Conservation (phyloP, 169 alveolate genomes). For the Eimeria mitis region DNA sequence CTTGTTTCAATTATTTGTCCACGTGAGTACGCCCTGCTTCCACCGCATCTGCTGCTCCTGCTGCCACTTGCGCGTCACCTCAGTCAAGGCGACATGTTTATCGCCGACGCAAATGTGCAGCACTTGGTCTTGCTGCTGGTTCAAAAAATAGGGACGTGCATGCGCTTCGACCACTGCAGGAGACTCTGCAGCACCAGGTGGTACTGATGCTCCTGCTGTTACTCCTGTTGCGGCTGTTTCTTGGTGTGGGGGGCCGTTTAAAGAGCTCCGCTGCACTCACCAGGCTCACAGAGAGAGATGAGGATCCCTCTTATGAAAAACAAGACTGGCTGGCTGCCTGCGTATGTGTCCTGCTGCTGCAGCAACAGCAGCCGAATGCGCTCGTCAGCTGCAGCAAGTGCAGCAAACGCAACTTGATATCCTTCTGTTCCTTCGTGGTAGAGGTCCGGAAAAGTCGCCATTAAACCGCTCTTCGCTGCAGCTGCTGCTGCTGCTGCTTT, state of each 20-base stretch:
- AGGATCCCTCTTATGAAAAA: conserved; percentile 25
- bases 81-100: neutral
- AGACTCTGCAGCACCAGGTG: conserved; percentile 14
- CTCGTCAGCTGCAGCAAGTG: conserved; percentile 56
- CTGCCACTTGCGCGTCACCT: neutral
- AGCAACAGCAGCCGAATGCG: conserved; percentile 47
- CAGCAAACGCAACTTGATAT: conserved; percentile 7
- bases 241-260: neutral
- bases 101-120: neutral
- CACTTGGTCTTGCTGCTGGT: neutral
- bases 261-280: conserved; percentile 21
- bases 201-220: neutral
- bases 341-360: conserved; percentile 68
- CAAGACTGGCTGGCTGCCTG: conserved; percentile 68
- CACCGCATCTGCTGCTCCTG: conserved; percentile 28
- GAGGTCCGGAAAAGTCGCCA: conserved; percentile 24
- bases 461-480: conserved; percentile 37
- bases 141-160: neutral
- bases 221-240: neutral
- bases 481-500: conserved; percentile 48
- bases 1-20: neutral
- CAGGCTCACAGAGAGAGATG: conserved; percentile 31
- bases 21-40: too few relatives aligned
- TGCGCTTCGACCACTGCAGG: neutral
- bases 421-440: conserved; percentile 38